Evolutionary conservation across 1,139 yeast genomes (phyloP), one percentile per base, ranked within the genome.

Genomic region (Hansenula sp.): DNA sequence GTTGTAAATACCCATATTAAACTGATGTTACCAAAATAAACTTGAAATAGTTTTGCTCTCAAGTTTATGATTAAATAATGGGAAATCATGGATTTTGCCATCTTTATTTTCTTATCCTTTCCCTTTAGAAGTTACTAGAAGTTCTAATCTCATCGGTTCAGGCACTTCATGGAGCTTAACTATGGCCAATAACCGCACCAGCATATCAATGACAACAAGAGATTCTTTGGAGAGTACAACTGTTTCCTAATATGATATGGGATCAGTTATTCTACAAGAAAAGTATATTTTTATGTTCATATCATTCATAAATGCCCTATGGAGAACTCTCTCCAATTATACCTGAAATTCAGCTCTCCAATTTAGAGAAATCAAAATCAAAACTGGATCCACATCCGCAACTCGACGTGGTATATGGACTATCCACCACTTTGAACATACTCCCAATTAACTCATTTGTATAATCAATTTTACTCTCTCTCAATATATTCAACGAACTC

Each of bases 371-470:
- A 38, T 57, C 60, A 58, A 91, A 81, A 61, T 91, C 96, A 66
- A 93, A 93, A 45, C 96, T 88, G 19, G 96, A 78, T 0, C 99
- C 99, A 66, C 99, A 93, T 0, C 99, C 99, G 68, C 99, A 94
- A 41, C 94, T 84, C 40, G 95, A 84, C 29, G 89, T 82, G 25
- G 97, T 84, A 58, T 86, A 86, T 0, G 96, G 96, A 51, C 96
- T 88, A 55, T 90, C 95, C 24, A 84, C 81, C 39, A 94, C 85
- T 61, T 90, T 91, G 66, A 94, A 94, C 58, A 90, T 93, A 41
- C 95, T 85, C 3, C 99, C 99, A 49, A 94, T 94, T 59, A 94
- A 76, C 62, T 94, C 99, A 21, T 90, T 87, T 0, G 94, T 83
- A 60, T 89, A 94, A 57, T 91, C 97, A 38, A 94, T 71, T 35